A percentile compares a stretch with the other conserved stretches of the same genome.
phyloP scores from a whole-genome alignment of 2,329 filamentous ascomycete species.

The Chaetomiaceae sp. region DNA sequence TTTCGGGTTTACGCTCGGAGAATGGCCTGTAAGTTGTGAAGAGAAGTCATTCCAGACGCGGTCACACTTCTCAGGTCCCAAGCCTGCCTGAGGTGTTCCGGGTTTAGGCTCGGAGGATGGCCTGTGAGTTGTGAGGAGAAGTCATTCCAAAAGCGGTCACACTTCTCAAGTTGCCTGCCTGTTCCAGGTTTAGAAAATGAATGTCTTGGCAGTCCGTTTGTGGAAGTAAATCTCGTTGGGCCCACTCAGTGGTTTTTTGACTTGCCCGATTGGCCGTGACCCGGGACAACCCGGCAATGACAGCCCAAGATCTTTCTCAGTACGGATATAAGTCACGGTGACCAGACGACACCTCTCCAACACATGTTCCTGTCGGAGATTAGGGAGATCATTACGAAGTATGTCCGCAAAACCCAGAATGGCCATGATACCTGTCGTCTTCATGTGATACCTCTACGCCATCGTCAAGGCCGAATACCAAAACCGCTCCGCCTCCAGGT shows the following conservation, averaged over 20 bases:
- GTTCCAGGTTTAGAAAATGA: background rate
- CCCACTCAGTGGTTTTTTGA: background rate
- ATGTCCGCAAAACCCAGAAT: background rate
- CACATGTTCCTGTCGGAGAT: background rate
- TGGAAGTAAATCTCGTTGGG: background rate
- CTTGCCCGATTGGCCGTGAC: background rate
- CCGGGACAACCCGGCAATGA: background rate
- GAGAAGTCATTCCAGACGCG: background rate
- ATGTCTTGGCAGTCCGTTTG: background rate
- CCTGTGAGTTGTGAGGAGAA: background rate
- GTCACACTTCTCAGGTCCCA: background rate
- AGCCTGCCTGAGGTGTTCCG: too few relatives aligned
- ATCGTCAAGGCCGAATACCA: background rate
- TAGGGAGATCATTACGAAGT: background rate
- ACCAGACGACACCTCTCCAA: too few relatives aligned
- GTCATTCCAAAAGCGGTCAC: background rate
- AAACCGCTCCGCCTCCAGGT: background rate
- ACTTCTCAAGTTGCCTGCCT: background rate
- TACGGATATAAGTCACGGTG: too few relatives aligned
- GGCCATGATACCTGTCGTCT: background rate
- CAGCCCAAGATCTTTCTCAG: background rate
- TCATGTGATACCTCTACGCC: background rate
- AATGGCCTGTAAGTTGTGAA: background rate
- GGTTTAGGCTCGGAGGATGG: background rate
- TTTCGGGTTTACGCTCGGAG: background rate